Evolutionary conservation across 306 rosid genomes (phyloP).

Genomic region (Medicago ruthenica): DNA sequence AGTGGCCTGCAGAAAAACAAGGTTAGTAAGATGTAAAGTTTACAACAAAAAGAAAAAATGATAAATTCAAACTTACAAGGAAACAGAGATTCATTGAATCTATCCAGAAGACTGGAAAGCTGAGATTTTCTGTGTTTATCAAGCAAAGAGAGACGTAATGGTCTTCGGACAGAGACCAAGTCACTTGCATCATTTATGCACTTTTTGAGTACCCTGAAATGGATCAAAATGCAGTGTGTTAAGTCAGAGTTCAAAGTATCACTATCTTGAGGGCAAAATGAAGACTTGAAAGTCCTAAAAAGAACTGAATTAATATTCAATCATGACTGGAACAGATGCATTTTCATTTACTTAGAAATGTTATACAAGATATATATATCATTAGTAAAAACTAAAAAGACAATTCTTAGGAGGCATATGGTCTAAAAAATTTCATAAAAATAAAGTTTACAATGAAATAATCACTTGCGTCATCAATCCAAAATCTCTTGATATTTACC

Average conservation of each 20-base stretch:
- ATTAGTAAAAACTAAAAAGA: neutral
- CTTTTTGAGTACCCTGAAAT: conserved; percentile 64
- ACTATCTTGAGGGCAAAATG: neutral
- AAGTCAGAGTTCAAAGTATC: conserved; percentile 21
- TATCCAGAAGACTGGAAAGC: conserved; percentile 47
- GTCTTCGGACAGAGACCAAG: conserved; percentile 62
- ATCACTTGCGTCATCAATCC: too few species aligned
- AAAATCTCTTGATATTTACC: too few species aligned
- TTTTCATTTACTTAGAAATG: too few species aligned
- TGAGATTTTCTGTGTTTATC: conserved; percentile 48
- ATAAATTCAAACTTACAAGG: conserved; percentile 63
- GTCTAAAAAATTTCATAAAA: neutral
- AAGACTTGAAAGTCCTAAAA: too few species aligned
- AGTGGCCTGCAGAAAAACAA: conserved; percentile 55
- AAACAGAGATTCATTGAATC: conserved; percentile 61
- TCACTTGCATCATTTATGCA: conserved; percentile 58
- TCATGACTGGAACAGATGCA: too few species aligned
- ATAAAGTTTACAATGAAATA: too few species aligned
- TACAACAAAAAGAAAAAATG: conserved; percentile 18
- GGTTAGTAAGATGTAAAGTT: conserved; percentile 41
- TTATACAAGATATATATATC: too few species aligned
- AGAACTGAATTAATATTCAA: too few species aligned
- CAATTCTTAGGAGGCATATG: neutral
- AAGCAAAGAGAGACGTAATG: conserved; percentile 45
- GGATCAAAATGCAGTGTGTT: conserved; percentile 30